A percentile compares a stretch with the other conserved stretches of the same genome.
Conservation (phyloP, 2,329 filamentous ascomycete species). For the Trichophyton rubrum region DNA sequence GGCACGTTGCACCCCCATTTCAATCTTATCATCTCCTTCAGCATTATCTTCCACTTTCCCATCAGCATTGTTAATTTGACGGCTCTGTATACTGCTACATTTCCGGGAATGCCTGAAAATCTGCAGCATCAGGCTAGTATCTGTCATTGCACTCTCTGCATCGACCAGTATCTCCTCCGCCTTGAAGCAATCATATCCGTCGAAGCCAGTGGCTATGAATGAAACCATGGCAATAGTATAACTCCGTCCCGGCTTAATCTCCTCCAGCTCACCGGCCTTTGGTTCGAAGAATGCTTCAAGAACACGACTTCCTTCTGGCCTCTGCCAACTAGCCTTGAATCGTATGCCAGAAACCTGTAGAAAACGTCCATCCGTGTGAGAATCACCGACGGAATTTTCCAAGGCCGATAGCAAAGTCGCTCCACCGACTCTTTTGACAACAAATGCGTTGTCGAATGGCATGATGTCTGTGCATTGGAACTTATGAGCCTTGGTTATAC, state of each 20-base stretch:
- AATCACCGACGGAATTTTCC: neutral
- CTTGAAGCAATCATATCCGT: neutral
- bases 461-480: neutral
- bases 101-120: neutral
- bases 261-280: neutral
- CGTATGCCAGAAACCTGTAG: neutral
- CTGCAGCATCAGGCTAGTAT: neutral
- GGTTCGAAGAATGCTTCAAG: neutral
- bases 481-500: neutral
- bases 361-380: neutral
- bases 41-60: neutral
- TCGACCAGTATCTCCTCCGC: neutral
- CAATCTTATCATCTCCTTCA: neutral
- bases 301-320: neutral
- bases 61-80: neutral
- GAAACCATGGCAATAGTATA: neutral
- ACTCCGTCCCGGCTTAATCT: neutral
- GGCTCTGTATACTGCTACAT: neutral
- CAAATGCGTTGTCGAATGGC: neutral
- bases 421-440: neutral
- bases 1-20: neutral
- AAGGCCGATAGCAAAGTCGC: neutral
- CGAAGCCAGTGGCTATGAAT: neutral
- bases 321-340: neutral
- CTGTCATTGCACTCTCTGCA: conserved; percentile 3